Evolutionary conservation across 192 early-diverging fungal species (phyloP).

Genomic region (Coemansia aciculifera): DNA sequence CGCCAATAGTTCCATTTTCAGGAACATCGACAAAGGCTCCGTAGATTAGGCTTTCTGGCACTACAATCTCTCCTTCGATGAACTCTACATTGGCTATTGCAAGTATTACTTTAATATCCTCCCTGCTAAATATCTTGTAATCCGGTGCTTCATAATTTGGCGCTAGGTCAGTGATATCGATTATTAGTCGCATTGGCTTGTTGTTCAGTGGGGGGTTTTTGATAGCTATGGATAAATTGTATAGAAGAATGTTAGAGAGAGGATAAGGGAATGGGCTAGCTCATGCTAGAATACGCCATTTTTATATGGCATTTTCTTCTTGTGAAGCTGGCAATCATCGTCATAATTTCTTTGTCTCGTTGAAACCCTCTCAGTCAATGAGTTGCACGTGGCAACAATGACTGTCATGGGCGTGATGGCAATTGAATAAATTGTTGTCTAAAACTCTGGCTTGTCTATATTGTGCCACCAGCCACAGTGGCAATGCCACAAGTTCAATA

Average conservation of each 20-base stretch:
- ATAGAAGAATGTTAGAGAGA: neutral
- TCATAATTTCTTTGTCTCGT: no score
- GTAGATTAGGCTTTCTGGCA: neutral
- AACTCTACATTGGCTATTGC: neutral
- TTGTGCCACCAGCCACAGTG: neutral
- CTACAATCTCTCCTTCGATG: neutral
- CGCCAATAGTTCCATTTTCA: neutral
- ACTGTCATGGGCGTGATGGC: neutral
- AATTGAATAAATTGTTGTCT: neutral
- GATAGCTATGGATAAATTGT: neutral
- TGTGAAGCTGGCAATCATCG: no score
- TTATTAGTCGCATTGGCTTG: neutral
- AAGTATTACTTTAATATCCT: neutral
- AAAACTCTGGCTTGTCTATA: neutral
- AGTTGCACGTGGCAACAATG: no score
- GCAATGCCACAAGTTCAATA: neutral
- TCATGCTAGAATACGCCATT: no score
- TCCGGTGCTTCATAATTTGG: neutral
- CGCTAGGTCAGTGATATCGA: neutral
- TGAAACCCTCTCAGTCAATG: no score
- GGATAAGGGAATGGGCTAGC: neutral
- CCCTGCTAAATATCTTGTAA: neutral
- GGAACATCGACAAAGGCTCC: neutral
- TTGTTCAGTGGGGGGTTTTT: neutral
- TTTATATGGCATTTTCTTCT: no score